These are phyloP conservation scores for Bruguiera parviflora DNA, from an alignment of 345 rosid genomes.

Conservation along the genomic window DNA sequence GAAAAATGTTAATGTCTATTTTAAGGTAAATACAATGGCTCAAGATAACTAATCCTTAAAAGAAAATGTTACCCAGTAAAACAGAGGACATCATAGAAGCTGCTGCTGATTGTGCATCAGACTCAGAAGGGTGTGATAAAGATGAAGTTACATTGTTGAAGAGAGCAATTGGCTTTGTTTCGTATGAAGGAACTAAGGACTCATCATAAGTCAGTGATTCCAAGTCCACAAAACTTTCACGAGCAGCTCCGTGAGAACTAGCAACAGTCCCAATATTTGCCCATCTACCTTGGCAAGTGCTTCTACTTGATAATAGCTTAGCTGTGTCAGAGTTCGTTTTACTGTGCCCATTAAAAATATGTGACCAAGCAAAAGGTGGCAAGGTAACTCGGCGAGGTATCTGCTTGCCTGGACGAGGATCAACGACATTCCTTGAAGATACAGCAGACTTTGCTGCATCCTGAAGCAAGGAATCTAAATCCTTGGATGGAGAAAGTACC, in stretches of 20 bases:
- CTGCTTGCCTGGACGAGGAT: constrained; percentile 66
- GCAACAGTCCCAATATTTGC: constrained; percentile 39
- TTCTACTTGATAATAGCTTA: constrained; percentile 56
- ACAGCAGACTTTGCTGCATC: constrained; percentile 69
- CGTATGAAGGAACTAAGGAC: constrained; percentile 53
- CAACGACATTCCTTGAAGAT: constrained; percentile 54
- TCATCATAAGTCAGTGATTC: constrained; percentile 64
- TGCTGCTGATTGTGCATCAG: constrained; percentile 34
- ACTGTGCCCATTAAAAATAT: constrained; percentile 55
- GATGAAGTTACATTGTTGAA: constrained; percentile 31
- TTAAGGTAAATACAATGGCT: not conserved
- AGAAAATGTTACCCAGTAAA: constrained; percentile 39
- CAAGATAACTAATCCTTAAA: constrained; percentile 9
- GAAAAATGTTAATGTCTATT: constrained; percentile 1
- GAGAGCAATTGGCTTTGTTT: constrained; percentile 10
- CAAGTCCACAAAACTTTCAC: constrained; percentile 45
- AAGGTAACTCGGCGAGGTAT: constrained; percentile 47
- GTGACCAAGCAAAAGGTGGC: constrained; percentile 88
- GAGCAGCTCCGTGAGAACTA: constrained; percentile 33
- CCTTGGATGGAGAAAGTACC: constrained; percentile 71
- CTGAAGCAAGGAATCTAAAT: constrained; percentile 82
- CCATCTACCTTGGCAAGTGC: constrained; percentile 90
- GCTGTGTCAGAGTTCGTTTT: constrained; percentile 67
- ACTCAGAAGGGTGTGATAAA: constrained; percentile 20
- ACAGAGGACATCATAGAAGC: constrained; percentile 35